Base-by-base conservation (phyloP, 1,139 yeast genomes). In the Hyphopichia fennica region DNA sequence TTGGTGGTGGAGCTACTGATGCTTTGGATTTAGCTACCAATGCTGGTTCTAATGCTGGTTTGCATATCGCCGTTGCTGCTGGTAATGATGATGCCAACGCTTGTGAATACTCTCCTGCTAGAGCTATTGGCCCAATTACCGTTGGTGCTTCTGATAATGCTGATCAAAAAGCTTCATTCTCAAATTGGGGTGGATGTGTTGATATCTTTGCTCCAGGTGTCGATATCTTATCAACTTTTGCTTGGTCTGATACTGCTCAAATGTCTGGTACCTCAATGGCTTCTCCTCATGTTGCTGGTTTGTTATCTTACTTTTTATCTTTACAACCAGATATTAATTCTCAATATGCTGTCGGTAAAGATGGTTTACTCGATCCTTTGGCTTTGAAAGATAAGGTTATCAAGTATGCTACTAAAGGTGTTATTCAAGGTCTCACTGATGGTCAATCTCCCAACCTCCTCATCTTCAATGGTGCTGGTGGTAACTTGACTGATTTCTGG, bases 261-360 rank as follows among this genome's bases (percentile, higher is more conserved):
- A 78, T 93, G 67, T 89, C 97, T 33, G 99, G 99, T 70, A 93
- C 99, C 17, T 93, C 99, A 17, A 93, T 93, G 99, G 99, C 99
- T 29, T 88, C 98, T 37, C 99, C 99, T 41, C 98, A 93, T 63
- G 86, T 93, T 63, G 86, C 90, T 48, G 99, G 99, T 54, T 77
- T 93, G 64, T 75, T 85, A 60, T 72, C 97, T 4, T 93, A 93
- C 79, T 91, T 81, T 71, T 74, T 93, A 56, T 88, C 97, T 18
- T 82, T 93, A 65, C 95, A 88, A 70, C 99, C 99, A 53, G 87
- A 82, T 41, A 67, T 86, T 25, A 85, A 79, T 48, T 89, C 96
- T 37, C 87, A 83, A 64, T 88, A 18, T 22, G 36, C 41, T 7
- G 10, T 13, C 6, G 34, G 30, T 72, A n/a, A 5, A 25, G 8